Percentiles rank a stretch among this genome's conserved stretches.
Conservation (phyloP, 208 protist species). For the Plasmodiophora brassicae region DNA sequence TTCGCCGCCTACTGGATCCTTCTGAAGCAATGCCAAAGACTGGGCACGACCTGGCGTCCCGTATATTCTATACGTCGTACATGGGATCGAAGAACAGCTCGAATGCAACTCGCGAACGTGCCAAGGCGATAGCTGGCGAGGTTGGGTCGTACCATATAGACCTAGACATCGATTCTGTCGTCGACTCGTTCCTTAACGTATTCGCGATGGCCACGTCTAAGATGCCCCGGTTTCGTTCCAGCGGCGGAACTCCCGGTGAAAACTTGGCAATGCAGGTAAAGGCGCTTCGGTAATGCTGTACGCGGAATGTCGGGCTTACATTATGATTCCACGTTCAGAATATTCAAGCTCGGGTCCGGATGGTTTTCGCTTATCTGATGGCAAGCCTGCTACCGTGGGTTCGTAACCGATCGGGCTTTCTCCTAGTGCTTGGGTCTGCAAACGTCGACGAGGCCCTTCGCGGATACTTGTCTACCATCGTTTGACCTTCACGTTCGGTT, state of each 20-base stretch:
- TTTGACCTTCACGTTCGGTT: not conserved
- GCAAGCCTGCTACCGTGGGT: slow-evolving; percentile 63
- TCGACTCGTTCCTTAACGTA: slow-evolving; percentile 46
- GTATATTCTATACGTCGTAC: not conserved
- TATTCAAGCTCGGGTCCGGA: slow-evolving; percentile 63
- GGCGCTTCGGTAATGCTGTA: not conserved
- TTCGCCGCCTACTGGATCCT: not conserved
- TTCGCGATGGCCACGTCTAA: no score
- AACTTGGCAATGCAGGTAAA: not conserved
- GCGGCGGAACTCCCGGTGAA: not conserved
- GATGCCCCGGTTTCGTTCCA: not conserved
- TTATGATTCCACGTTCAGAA: slow-evolving; percentile 63
- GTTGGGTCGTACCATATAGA: slow-evolving; percentile 60
- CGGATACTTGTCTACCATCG: slow-evolving; percentile 54
- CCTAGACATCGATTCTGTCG: slow-evolving; percentile 60
- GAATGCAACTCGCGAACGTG: slow-evolving; percentile 28
- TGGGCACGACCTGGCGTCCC: not conserved
- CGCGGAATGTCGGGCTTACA: no score
- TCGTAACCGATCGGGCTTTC: slow-evolving; percentile 43
- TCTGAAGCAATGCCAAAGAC: not conserved
- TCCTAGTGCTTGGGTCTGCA: slow-evolving; percentile 67
- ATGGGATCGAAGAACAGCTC: slow-evolving; percentile 32
- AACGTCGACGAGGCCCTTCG: slow-evolving; percentile 70
- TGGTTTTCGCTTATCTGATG: slow-evolving; percentile 62
- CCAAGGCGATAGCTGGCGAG: slow-evolving; percentile 14